These are phyloP conservation scores for Pythium aristosporum DNA, from an alignment of 352 stramenopile species.

Conservation along the genomic window DNA sequence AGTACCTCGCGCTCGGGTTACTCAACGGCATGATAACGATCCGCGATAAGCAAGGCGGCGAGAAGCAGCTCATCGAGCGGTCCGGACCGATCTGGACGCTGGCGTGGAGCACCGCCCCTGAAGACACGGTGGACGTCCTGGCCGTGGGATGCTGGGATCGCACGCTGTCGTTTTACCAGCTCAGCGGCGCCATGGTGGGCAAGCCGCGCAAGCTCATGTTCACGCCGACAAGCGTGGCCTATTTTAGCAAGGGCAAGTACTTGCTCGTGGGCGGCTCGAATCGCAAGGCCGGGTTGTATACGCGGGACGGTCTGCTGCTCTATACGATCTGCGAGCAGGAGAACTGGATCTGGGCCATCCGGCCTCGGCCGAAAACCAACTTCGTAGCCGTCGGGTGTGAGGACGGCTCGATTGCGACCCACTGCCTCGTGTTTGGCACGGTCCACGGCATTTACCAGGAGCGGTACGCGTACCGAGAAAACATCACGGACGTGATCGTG, in stretches of 20 bases:
- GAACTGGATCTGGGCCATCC: constrained; percentile 92
- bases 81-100: constrained; percentile 86
- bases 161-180: constrained; percentile 91
- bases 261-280: constrained; percentile 89
- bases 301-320: constrained; percentile 82
- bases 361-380: constrained; percentile 81
- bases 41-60: constrained; percentile 88
- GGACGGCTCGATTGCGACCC: constrained; percentile 79
- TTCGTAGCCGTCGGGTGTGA: constrained; percentile 87
- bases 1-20: constrained; percentile 90
- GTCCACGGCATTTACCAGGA: constrained; percentile 93
- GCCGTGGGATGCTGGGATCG: constrained; percentile 94
- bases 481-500: constrained; percentile 95
- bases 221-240: constrained; percentile 89
- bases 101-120: constrained; percentile 75
- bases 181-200: constrained; percentile 78
- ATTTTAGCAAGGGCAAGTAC: constrained; percentile 91
- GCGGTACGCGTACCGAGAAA: constrained; percentile 92
- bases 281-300: constrained; percentile 87
- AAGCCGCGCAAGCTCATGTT: constrained; percentile 91
- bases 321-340: constrained; percentile 81
- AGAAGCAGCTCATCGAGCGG: constrained; percentile 91
- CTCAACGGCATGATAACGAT: constrained; percentile 92
- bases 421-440: constrained; percentile 90
- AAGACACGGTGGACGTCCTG: constrained; percentile 85